phyloP scores from a whole-genome alignment of 805 yeast genomes.

The Saccharomycodes ludwigii region DNA sequence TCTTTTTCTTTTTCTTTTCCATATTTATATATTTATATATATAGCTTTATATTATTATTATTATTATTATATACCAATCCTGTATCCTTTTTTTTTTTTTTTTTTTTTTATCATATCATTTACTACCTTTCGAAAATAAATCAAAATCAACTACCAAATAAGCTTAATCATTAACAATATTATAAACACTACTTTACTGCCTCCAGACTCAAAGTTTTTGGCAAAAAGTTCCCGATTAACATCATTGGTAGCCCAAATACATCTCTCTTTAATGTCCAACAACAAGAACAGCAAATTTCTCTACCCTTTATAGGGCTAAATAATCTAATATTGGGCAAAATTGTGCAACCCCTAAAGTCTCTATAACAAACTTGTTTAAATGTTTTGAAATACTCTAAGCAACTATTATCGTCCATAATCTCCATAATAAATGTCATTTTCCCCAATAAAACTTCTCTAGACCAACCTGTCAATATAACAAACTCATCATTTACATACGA shows the following conservation, averaged over 20 bases:
- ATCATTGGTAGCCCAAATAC: constrained; percentile 96
- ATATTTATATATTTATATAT: background rate
- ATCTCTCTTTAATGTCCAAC: constrained; percentile 90
- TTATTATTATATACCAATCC: too few relatives aligned
- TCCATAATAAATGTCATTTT: constrained; percentile 66
- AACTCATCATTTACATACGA: constrained; percentile 94
- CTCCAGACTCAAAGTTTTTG: constrained; percentile 35
- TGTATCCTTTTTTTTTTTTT: background rate
- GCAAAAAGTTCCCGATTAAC: constrained; percentile 88
- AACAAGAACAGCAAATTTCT: constrained; percentile 60
- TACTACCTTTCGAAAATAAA: too few relatives aligned
- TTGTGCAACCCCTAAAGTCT: constrained; percentile 76
- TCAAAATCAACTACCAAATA: too few relatives aligned
- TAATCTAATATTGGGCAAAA: constrained; percentile 79
- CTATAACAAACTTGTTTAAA: constrained; percentile 82
- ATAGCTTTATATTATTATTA: background rate
- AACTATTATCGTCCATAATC: constrained; percentile 76
- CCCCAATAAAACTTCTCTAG: constrained; percentile 50
- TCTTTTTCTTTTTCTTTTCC: too few relatives aligned
- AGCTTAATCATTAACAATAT: too few relatives aligned
- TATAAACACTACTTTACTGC: too few relatives aligned
- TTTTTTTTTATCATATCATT: too few relatives aligned
- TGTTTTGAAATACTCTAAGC: constrained; percentile 75
- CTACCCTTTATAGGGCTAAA: constrained; percentile 42
- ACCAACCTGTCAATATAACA: constrained; percentile 85